Evolutionary conservation across 192 early-diverging fungal species (phyloP).

Genomic region (Globomyces pollinis-pini): DNA sequence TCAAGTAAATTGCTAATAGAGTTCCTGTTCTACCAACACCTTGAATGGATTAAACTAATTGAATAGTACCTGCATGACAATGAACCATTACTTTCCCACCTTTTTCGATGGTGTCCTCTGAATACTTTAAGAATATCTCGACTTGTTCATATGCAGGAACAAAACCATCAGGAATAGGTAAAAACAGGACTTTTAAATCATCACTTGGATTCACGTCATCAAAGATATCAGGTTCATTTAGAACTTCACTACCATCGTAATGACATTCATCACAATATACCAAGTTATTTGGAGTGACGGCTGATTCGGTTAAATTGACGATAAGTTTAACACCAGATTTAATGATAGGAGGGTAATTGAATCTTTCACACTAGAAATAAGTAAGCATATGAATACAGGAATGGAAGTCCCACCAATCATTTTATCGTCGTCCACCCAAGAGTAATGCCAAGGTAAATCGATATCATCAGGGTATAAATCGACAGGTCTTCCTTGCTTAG

Average conservation of each 20-base stretch:
- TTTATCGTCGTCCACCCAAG: conserved; percentile 38
- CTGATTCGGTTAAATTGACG: conserved; percentile 39
- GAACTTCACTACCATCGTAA: conserved; percentile 16
- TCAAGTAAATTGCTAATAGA: conserved; percentile 38
- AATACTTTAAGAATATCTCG: conserved; percentile 25
- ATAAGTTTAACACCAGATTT: conserved; percentile 30
- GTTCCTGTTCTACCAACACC: conserved; percentile 42
- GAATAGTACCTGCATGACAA: conserved; percentile 48
- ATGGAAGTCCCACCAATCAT: conserved; percentile 33
- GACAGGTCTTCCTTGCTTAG: conserved; percentile 1
- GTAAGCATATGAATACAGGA: conserved; percentile 17
- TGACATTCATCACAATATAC: conserved; percentile 6
- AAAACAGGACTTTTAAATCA: conserved; percentile 27
- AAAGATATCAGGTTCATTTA: conserved; percentile 29
- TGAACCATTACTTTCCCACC: conserved; percentile 35
- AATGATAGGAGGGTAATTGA: conserved; percentile 27
- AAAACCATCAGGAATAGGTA: conserved; percentile 39
- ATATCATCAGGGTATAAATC: conserved; percentile 27
- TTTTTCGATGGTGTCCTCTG: conserved; percentile 17
- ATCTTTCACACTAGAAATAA: conserved; percentile 17
- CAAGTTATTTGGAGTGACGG: conserved; percentile 18
- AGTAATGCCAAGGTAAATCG: conserved; percentile 38
- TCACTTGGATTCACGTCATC: conserved; percentile 17
- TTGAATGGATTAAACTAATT: too few species aligned
- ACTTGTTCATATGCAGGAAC: conserved; percentile 29